Evolutionary conservation across 768 basidiomycete genomes (phyloP).

Genomic region (Mrakia blollopis): DNA sequence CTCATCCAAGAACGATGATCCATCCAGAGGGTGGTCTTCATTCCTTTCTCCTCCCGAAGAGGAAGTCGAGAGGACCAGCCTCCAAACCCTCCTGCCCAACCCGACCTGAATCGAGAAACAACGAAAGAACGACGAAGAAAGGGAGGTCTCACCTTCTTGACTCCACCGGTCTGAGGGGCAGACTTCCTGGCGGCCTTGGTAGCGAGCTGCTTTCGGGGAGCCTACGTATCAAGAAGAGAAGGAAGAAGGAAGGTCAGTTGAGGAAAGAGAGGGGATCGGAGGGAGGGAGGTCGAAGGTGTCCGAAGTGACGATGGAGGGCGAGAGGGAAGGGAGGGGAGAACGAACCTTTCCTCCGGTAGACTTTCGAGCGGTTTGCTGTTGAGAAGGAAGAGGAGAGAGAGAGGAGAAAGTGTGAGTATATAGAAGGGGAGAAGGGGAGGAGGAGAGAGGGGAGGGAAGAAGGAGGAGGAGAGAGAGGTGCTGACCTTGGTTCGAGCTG

Average conservation of each 20-base stretch:
- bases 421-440: not conserved
- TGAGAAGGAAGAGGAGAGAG: not conserved
- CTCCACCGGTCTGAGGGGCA: slow-evolving; percentile 44
- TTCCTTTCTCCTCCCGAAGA: not conserved
- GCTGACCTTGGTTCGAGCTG: slow-evolving; percentile 5
- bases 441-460: no score
- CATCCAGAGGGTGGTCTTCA: not conserved
- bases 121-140: not conserved
- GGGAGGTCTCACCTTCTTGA: slow-evolving; percentile 28
- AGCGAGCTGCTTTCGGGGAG: slow-evolving; percentile 89
- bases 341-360: slow-evolving; percentile 31
- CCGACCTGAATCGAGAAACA: not conserved
- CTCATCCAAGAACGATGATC: not conserved
- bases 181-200: slow-evolving; percentile 94
- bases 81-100: not conserved
- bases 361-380: slow-evolving; percentile 33
- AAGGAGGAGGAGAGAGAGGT: not conserved
- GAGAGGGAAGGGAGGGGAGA: not conserved
- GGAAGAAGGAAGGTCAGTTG: not conserved
- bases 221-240: slow-evolving; percentile 49
- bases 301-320: slow-evolving; percentile 4
- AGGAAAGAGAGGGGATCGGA: not conserved
- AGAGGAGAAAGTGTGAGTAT: not conserved
- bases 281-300: not conserved
- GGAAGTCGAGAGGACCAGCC: not conserved